Evolutionary conservation across 2,329 filamentous ascomycete species (phyloP).

Genomic region (Blumeria graminis): DNA sequence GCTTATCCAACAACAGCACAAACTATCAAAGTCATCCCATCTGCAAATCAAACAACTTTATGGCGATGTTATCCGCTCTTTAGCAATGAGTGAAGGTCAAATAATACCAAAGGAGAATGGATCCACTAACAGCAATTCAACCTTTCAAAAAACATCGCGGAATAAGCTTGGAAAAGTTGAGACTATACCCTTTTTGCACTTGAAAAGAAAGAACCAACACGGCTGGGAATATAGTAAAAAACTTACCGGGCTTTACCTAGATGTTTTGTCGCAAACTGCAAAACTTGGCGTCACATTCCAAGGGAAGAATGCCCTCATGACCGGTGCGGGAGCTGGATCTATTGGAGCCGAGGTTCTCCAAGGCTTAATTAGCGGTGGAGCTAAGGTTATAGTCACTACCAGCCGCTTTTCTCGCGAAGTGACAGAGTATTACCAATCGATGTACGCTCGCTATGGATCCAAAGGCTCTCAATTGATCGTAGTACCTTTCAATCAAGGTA

Average conservation of each 20-base stretch:
- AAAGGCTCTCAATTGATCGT: slow-evolving; percentile 92
- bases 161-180: slow-evolving; percentile 73
- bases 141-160: slow-evolving; percentile 27
- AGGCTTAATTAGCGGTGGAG: slow-evolving; percentile 85
- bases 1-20: slow-evolving; percentile 95
- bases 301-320: slow-evolving; percentile 94
- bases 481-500: slow-evolving; percentile 96
- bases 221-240: slow-evolving; percentile 99
- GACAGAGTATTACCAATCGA: slow-evolving; percentile 96
- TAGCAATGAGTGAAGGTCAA: slow-evolving; percentile 95
- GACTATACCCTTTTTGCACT: slow-evolving; percentile 89
- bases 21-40: slow-evolving; percentile 86
- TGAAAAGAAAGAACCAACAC: slow-evolving; percentile 80
- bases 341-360: slow-evolving; percentile 94
- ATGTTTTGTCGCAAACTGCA: slow-evolving; percentile 75
- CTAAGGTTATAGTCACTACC: slow-evolving; percentile 89
- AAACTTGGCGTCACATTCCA: slow-evolving; percentile 73
- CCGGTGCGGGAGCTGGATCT: slow-evolving; percentile 87
- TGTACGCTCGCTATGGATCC: slow-evolving; percentile 87
- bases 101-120: slow-evolving; percentile 73
- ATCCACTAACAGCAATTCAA: slow-evolving; percentile 27
- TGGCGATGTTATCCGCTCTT: slow-evolving; percentile 74
- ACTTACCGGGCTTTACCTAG: slow-evolving; percentile 76
- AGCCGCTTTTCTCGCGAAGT: slow-evolving; percentile 92
- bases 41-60: slow-evolving; percentile 92